Percentiles rank a stretch among this genome's conserved stretches.
Conservation (phyloP, 192 early-diverging fungal species). For the Coemansia guatemalensis region DNA sequence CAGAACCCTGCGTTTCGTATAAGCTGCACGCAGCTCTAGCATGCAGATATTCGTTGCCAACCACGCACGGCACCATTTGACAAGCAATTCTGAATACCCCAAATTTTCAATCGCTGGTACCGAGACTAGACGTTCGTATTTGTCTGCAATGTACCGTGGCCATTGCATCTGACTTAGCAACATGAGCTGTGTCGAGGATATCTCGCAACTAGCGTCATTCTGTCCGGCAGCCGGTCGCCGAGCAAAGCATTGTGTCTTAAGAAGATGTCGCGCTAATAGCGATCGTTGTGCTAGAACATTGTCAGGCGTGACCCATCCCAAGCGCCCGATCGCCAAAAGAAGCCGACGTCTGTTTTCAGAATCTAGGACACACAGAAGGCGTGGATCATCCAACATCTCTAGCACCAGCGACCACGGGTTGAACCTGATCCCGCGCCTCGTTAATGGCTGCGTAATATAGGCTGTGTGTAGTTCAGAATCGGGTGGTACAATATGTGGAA, state of each 20-base stretch:
- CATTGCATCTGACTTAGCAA: slow-evolving; percentile 36
- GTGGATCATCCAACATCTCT: slow-evolving; percentile 39
- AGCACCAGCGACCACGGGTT: slow-evolving; percentile 49
- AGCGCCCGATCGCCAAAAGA: slow-evolving; percentile 16
- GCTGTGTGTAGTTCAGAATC: slow-evolving; percentile 23
- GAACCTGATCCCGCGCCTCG: slow-evolving; percentile 12
- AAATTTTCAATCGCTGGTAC: not conserved
- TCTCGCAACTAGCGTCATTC: not conserved
- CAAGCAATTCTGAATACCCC: not conserved
- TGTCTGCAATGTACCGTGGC: slow-evolving; percentile 32
- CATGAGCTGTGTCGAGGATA: slow-evolving; percentile 24
- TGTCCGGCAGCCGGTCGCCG: not conserved
- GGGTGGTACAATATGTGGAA: slow-evolving; percentile 22
- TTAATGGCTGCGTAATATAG: slow-evolving; percentile 11
- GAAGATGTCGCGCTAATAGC: slow-evolving; percentile 18
- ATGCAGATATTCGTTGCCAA: slow-evolving; percentile 23
- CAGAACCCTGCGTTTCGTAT: slow-evolving; percentile 16
- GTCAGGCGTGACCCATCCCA: slow-evolving; percentile 29
- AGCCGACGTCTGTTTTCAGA: not conserved
- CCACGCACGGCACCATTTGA: slow-evolving; percentile 25
- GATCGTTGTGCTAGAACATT: slow-evolving; percentile 28
- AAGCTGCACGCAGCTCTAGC: slow-evolving; percentile 20
- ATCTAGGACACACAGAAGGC: slow-evolving; percentile 1
- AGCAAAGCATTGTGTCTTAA: slow-evolving; percentile 8
- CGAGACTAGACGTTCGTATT: slow-evolving; percentile 16